Evolutionary conservation across 2,329 filamentous ascomycete species (phyloP).

Genomic region (Fusarium sp.): DNA sequence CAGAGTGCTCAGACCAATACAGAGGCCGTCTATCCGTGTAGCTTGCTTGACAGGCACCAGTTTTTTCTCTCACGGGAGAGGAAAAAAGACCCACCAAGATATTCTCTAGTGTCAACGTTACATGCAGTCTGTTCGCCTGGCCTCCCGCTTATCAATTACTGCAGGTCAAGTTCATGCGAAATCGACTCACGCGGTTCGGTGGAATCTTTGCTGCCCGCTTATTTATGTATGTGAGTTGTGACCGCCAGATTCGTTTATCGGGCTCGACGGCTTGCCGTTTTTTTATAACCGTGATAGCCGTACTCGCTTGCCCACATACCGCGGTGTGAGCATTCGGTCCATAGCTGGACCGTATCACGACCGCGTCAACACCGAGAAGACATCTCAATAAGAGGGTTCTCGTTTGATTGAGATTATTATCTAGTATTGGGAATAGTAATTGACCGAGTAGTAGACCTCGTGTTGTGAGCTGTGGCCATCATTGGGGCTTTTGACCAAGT

Average conservation of each 20-base stretch:
- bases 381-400: background rate
- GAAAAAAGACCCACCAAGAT: background rate
- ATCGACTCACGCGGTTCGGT: background rate
- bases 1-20: background rate
- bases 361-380: background rate
- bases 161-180: conserved; percentile 4
- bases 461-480: too few species aligned
- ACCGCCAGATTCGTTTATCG: conserved; percentile 3
- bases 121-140: conserved; percentile 1
- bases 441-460: background rate
- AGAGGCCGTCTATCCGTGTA: background rate
- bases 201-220: background rate
- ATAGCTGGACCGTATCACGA: background rate
- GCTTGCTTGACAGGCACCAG: background rate
- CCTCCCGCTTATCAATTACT: conserved; percentile 1
- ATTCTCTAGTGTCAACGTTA: background rate
- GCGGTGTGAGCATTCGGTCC: background rate
- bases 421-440: background rate
- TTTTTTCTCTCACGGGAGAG: conserved; percentile 1
- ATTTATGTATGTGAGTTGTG: background rate
- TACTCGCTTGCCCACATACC: background rate
- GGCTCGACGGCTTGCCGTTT: background rate
- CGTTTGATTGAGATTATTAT: background rate
- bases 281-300: background rate
- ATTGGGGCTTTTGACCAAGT: too few species aligned